phyloP scores from a whole-genome alignment of 208 protist genomes.

The Tritrichomonas musculus region DNA sequence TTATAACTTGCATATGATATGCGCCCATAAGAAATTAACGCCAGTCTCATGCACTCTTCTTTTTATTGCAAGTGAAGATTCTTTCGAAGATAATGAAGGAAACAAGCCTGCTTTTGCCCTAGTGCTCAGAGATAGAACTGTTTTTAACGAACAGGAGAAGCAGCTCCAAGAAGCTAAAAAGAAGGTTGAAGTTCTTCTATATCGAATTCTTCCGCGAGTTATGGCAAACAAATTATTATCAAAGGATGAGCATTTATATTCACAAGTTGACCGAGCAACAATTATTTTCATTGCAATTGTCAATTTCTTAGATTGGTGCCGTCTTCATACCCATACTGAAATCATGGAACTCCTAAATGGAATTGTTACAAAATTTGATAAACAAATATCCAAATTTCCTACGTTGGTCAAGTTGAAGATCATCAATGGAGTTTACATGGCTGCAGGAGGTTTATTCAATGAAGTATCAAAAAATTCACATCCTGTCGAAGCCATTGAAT shows the following conservation, averaged over 20 bases:
- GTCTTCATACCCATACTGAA: neutral
- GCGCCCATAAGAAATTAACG: no score
- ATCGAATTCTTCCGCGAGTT: neutral
- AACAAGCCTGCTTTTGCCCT: neutral
- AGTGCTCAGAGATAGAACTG: neutral
- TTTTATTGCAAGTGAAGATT: no score
- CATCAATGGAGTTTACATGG: conserved; percentile 30
- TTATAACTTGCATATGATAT: no score
- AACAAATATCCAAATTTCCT: neutral
- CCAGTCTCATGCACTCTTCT: no score
- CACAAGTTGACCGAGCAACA: neutral
- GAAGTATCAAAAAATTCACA: neutral
- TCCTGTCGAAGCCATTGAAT: neutral
- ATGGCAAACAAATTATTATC: neutral
- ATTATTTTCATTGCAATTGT: neutral
- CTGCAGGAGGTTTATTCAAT: neutral
- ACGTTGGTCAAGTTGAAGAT: conserved; percentile 14
- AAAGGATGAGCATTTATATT: neutral
- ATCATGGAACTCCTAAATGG: neutral
- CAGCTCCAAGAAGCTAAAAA: neutral
- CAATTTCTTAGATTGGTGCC: neutral
- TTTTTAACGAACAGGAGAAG: neutral
- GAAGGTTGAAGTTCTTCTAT: neutral
- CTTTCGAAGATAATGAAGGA: no score
- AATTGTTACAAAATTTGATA: neutral